phyloP scores from a whole-genome alignment of 148 eudicot genomes.

The Dysphania ambrosioides region DNA sequence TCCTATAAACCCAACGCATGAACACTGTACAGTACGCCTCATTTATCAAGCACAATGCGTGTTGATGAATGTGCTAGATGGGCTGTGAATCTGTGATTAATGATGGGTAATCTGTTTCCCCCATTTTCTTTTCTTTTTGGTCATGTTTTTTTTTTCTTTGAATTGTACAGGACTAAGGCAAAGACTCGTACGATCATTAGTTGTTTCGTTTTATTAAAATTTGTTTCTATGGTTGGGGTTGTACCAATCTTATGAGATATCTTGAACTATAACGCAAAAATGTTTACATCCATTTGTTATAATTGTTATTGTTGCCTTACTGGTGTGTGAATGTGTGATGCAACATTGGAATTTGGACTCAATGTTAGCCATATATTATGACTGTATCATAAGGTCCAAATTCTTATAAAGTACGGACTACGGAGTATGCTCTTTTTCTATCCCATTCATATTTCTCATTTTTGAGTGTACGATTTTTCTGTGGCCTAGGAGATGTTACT shows the following conservation, averaged over 20 bases:
- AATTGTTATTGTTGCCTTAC: not conserved
- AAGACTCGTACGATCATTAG: not conserved
- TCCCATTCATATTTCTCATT: no score
- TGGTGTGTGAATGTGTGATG: slow-evolving; percentile 6
- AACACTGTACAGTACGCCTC: not conserved
- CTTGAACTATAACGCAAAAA: slow-evolving; percentile 11
- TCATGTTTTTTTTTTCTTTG: not conserved
- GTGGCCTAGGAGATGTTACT: no score
- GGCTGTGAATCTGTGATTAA: no score
- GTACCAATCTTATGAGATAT: slow-evolving; percentile 11
- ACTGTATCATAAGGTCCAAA: not conserved
- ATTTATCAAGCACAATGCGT: slow-evolving; percentile 11
- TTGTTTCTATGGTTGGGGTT: slow-evolving; percentile 21
- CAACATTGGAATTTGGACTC: not conserved
- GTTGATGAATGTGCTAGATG: slow-evolving; percentile 16
- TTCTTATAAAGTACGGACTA: not conserved
- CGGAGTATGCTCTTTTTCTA: not conserved
- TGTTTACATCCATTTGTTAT: slow-evolving; percentile 5
- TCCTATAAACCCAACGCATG: no score
- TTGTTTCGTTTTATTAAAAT: not conserved
- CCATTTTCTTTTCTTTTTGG: not conserved
- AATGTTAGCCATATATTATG: slow-evolving; percentile 12
- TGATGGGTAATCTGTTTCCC: not conserved
- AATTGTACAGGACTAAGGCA: not conserved
- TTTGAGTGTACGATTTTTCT: no score